Evolutionary conservation across 495 filamentous ascomycete species (phyloP).

Genomic region (Talaromyces ruber): DNA sequence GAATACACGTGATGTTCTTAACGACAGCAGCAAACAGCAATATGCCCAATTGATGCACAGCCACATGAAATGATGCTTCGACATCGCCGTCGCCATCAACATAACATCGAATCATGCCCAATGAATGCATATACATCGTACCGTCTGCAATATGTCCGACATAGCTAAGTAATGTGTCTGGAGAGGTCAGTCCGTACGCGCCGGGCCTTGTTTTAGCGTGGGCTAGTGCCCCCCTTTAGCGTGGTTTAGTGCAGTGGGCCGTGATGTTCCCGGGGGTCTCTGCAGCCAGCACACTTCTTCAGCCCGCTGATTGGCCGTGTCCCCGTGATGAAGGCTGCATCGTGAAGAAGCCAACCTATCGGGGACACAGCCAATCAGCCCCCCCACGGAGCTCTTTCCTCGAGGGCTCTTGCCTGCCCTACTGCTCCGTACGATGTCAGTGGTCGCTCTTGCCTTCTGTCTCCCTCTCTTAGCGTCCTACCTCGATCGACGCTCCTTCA

Average conservation of each 20-base stretch:
- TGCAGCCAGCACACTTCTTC: conserved; percentile 7
- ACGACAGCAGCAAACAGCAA: no score
- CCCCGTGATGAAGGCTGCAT: conserved; percentile 4
- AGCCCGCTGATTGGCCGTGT: conserved; percentile 1
- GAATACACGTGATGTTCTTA: neutral
- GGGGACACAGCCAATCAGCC: conserved; percentile 6
- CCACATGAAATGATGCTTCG: neutral
- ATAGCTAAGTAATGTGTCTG: no score
- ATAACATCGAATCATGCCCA: neutral
- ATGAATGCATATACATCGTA: no score
- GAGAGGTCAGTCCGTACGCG: neutral
- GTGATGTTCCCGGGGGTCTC: neutral
- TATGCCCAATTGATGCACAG: neutral
- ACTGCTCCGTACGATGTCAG: no score
- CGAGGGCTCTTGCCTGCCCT: no score
- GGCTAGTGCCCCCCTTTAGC: no score
- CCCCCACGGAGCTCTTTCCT: neutral
- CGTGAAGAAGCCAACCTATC: conserved; percentile 2
- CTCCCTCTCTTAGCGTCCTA: neutral
- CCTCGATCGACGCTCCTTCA: no score
- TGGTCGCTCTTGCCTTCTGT: neutral
- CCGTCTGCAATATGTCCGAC: no score
- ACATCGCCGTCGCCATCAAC: neutral
- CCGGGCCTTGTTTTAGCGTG: conserved; percentile 8
- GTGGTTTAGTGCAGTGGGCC: conserved; percentile 1